A percentile compares a stretch with the other conserved stretches of the same genome.
phyloP scores from a whole-genome alignment of 2,329 filamentous ascomycete genomes.

The Lecanicillium sp. region DNA sequence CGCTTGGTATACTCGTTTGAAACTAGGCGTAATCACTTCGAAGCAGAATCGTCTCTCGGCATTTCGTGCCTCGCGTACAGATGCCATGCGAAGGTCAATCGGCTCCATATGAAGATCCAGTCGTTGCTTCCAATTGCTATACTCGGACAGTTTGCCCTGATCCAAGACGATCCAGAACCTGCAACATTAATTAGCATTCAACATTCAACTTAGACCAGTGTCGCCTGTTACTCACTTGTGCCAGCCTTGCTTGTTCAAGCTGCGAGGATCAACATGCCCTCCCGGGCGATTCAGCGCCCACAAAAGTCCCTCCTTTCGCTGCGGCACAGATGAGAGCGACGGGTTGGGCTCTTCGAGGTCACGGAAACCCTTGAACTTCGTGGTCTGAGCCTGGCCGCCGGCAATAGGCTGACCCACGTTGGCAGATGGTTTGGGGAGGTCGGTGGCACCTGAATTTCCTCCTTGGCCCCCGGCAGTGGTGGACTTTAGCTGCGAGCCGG shows the following conservation, averaged over 20 bases:
- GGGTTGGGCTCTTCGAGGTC: conserved; percentile 80
- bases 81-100: conserved; percentile 93
- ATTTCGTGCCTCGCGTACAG: conserved; percentile 89
- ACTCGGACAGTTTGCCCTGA: conserved; percentile 92
- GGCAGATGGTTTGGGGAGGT: conserved; percentile 50
- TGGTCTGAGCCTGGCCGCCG: conserved; percentile 41
- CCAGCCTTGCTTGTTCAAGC: conserved; percentile 95
- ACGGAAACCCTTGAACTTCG: conserved; percentile 82
- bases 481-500: conserved; percentile 56
- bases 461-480: conserved; percentile 36
- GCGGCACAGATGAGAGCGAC: conserved; percentile 41
- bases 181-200: conserved; percentile 10
- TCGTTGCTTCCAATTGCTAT: conserved; percentile 98
- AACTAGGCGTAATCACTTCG: conserved; percentile 94
- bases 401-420: conserved; percentile 37
- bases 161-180: conserved; percentile 99
- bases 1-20: conserved; percentile 92
- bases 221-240: conserved; percentile 66
- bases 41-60: conserved; percentile 95
- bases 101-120: conserved; percentile 96
- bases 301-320: conserved; percentile 85
- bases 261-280: conserved; percentile 90
- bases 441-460: conserved; percentile 24
- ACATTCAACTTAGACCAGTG: conserved; percentile 11
- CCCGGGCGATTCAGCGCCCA: conserved; percentile 93